Evolutionary conservation across 192 early-diverging fungal genomes (phyloP), one percentile per base, ranked within the genome.

Genomic region (Podila minutissima): DNA sequence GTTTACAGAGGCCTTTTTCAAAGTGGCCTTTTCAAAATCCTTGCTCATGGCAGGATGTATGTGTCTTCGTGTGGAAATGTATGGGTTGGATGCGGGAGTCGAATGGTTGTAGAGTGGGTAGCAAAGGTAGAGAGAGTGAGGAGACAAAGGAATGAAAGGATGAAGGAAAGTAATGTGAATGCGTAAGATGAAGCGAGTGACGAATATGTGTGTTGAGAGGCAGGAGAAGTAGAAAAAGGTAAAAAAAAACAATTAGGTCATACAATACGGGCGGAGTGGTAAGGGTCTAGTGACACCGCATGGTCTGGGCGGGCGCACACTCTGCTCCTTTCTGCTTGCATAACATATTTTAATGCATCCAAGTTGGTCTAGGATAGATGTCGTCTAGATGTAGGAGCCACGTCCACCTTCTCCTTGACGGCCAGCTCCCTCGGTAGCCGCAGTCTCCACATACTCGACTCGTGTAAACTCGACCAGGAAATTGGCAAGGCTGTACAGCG

Each of bases 391-490:
- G 37, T 37, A 77, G 3, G 69, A 55, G 41, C 69, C 75, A 8
- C 75, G 75, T 33, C 75, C 69, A 46, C 75, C 69, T 48, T 71
- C 67, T 1, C 75, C 62, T 46, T 66, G 67, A 15, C 74, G 74
- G 13, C 67, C 74, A 28, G 29, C 38, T 6, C 46, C 64, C 9
- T 48, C 63, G 22, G 15, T 15, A 33, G 22, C 53, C 28, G 53
- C 0, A 19, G 4, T 22, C 19, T 55, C 66, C 19, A 37, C 48
- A 29, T 67, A 51, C 26, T 79, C 70, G 9, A 64, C 59, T 11
- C 75, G 69, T 29, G 75, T 79, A 68, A 62, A 64, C 62, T 81
- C 77, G 12, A 81, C 71, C 53, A 81, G 51, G 49, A 81, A 81
- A 51, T 33, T 69, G 4, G 55, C 77, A 7, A 81, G 55, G 11